A percentile compares a stretch with the other conserved stretches of the same genome.
Evolutionary conservation across 169 alveolate species (phyloP).

Genomic region (Babesia gibsoni): DNA sequence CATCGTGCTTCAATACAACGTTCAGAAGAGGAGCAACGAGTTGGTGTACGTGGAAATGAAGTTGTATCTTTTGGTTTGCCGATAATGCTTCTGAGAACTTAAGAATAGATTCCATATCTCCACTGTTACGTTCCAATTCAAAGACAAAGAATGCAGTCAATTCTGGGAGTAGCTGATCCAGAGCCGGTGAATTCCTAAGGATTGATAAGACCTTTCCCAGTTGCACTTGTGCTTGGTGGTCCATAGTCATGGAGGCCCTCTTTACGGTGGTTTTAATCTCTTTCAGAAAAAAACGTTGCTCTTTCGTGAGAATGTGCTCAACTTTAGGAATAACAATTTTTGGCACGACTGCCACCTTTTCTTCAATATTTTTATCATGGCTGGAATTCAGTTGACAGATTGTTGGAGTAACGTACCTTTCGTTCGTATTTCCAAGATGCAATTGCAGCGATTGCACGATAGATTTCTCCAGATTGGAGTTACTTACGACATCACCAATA

Average conservation of each 20-base stretch:
- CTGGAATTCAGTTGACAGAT: neutral
- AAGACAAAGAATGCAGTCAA: constrained; percentile 39
- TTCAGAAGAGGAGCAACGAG: constrained; percentile 50
- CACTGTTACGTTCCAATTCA: constrained; percentile 28
- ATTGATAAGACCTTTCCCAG: constrained; percentile 43
- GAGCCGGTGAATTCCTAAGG: constrained; percentile 49
- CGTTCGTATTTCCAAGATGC: constrained; percentile 5
- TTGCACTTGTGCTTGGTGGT: constrained; percentile 53
- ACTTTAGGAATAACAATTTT: constrained; percentile 46
- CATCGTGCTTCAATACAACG: constrained; percentile 30
- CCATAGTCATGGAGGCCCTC: constrained; percentile 53
- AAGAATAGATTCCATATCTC: constrained; percentile 26
- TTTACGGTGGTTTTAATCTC: constrained; percentile 53
- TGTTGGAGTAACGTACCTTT: neutral
- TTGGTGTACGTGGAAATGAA: constrained; percentile 64
- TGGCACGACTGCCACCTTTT: neutral
- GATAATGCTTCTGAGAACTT: constrained; percentile 56
- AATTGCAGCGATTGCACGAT: constrained; percentile 42
- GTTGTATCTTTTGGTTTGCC: constrained; percentile 45
- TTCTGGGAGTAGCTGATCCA: constrained; percentile 66
- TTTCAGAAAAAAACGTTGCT: constrained; percentile 62
- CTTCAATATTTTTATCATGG: constrained; percentile 19
- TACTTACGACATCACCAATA: neutral
- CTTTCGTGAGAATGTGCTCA: constrained; percentile 61
- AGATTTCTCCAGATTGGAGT: constrained; percentile 21